Percentiles rank a stretch among this genome's conserved stretches.
These are phyloP conservation scores for Globisporangium ultimum DNA, from an alignment of 352 stramenopile species.

Conservation along the genomic window DNA sequence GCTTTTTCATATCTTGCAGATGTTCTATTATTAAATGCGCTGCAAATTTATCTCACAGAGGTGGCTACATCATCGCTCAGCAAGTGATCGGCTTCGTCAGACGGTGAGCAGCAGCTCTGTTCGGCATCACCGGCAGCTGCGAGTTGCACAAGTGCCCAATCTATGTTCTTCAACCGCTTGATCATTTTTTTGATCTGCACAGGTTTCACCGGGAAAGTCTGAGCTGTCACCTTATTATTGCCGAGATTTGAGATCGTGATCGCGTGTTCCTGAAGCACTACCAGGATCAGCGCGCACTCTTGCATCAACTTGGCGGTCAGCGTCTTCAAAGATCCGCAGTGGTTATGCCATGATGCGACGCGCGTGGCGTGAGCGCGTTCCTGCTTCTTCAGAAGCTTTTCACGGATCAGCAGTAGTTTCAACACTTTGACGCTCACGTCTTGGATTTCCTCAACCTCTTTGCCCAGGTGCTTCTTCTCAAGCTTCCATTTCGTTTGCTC, in stretches of 20 bases:
- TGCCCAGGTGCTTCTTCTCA: constrained; percentile 41
- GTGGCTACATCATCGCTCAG: no score
- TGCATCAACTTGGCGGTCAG: constrained; percentile 36
- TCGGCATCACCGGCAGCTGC: no score
- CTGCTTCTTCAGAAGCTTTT: constrained; percentile 59
- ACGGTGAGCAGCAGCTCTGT: no score
- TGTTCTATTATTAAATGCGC: no score
- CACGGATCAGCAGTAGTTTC: constrained; percentile 59
- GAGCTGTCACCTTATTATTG: not conserved
- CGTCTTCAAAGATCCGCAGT: constrained; percentile 16
- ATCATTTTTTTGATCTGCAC: constrained; percentile 44
- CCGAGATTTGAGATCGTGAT: constrained; percentile 12
- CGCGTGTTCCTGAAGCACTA: constrained; percentile 42
- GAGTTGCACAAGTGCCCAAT: constrained; percentile 1
- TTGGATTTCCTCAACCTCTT: constrained; percentile 60
- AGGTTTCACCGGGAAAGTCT: constrained; percentile 31
- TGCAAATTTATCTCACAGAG: no score
- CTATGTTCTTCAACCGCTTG: constrained; percentile 34
- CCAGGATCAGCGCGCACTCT: constrained; percentile 43
- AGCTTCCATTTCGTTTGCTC: constrained; percentile 55
- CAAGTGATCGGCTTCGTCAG: no score
- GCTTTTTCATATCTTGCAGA: no score
- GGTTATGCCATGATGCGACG: not conserved
- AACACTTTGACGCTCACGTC: constrained; percentile 62
- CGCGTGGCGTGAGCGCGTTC: constrained; percentile 26